These are phyloP conservation scores for Sporothrix globosa DNA, from an alignment of 2,329 filamentous ascomycete genomes.

Conservation along the genomic window DNA sequence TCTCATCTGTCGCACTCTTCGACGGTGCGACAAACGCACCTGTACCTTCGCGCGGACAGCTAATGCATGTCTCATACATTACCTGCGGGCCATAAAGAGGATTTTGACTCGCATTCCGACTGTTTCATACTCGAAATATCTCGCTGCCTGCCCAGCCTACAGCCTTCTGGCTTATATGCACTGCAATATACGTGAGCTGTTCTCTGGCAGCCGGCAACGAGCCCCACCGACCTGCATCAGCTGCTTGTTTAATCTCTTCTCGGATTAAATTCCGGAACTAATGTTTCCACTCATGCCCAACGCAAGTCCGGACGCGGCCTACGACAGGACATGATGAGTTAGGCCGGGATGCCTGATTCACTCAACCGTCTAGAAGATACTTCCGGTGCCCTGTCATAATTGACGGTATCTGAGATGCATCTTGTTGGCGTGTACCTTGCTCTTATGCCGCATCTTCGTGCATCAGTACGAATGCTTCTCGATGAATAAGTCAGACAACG, in stretches of 20 bases:
- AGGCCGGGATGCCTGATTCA: background rate
- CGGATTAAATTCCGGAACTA: background rate
- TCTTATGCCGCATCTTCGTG: background rate
- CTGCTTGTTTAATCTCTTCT: background rate
- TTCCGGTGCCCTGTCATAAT: background rate
- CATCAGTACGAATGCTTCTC: background rate
- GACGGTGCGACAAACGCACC: background rate
- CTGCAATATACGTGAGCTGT: background rate
- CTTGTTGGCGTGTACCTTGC: no score
- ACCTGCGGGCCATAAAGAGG: background rate
- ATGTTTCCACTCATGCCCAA: background rate
- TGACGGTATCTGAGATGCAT: background rate
- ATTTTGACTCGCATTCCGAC: background rate
- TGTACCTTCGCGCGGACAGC: background rate
- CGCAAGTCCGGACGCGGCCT: background rate
- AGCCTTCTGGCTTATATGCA: constrained; percentile 15
- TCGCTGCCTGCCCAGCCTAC: background rate
- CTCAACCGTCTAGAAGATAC: background rate
- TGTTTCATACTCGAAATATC: background rate
- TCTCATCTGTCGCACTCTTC: background rate
- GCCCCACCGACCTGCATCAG: background rate
- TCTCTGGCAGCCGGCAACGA: background rate
- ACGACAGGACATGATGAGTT: background rate
- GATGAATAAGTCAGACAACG: background rate
- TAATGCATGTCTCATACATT: background rate